Evolutionary conservation across 2,329 filamentous ascomycete species (phyloP).

Genomic region (Aspergillus phoenicis): DNA sequence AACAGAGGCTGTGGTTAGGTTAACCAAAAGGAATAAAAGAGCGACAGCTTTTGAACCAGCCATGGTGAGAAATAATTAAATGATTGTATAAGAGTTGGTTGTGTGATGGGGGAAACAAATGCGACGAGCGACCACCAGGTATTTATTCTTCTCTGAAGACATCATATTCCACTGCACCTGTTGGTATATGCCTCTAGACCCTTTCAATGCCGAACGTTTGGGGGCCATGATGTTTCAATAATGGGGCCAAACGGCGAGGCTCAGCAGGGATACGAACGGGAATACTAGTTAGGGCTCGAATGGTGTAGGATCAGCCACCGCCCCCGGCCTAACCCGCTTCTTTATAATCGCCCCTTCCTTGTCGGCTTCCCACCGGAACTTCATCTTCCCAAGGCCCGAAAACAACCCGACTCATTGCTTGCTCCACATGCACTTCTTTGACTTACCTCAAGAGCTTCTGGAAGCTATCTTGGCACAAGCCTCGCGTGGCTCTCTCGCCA

Average conservation of each 20-base stretch:
- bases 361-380: not conserved
- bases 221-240: not conserved
- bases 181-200: not conserved
- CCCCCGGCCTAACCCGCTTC: not conserved
- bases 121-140: not conserved
- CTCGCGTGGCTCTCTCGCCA: conserved; percentile 3
- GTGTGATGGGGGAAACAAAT: not conserved
- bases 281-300: not conserved
- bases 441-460: not conserved
- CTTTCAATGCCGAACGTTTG: not conserved
- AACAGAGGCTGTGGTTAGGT: not conserved
- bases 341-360: not conserved
- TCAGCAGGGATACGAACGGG: not conserved
- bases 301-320: not conserved
- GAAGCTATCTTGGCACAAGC: not conserved
- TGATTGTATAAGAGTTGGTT: not conserved
- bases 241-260: not conserved
- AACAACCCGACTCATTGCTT: not conserved
- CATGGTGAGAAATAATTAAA: not conserved
- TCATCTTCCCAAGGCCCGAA: not conserved
- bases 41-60: not conserved
- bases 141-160: not conserved
- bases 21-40: not conserved
- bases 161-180: not conserved
- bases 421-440: conserved; percentile 3